Base-by-base conservation (phyloP, 2,329 filamentous ascomycete genomes). In the Fusarium falciforme region DNA sequence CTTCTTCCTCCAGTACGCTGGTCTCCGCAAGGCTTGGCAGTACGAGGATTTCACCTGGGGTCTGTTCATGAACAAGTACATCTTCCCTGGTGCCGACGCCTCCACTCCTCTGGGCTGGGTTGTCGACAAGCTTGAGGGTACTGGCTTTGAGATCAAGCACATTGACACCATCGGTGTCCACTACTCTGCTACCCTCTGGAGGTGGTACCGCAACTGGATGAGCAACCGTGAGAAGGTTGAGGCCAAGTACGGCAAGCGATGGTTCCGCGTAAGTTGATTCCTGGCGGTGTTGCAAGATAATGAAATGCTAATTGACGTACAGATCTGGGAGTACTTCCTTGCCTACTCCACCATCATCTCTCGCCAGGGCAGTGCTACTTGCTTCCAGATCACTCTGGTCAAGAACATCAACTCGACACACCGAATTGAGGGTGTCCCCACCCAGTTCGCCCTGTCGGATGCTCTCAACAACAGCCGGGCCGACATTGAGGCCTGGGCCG, bases 1-100 rank as follows among this genome's bases (percentile, higher is more conserved):
- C 76, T 97, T 98, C 88, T 98, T 96, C 90, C 89, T 98, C 70
- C 96, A 98, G 85, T 95, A 97, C 79, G 95, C 96, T 78, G 96
- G 96, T 85, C 90, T 99, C 71, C 93, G 96, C 78, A 97, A 97
- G 87, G 88, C 89, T 74, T 98, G 96, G 96, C 96, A 98, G 85
- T 98, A 98, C 81, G 95, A 98, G 88, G 96, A 98, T 85, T 90
- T 98, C 61, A 93, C 96, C 83, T 98, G 96, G 96, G 96, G 96
- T 82, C 89, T 98, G 55, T 98, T 98, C 90, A 97, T 98, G 95
- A 98, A 98, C 92, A 98, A 98, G 88, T 98, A 98, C 85, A 89
- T 98, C 83, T 98, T 98, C 90, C 96, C 95, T 36, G 96, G 96
- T 82, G 96, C 96, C 61, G 96, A 98, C 82, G 96, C 96, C 61